Base-by-base conservation (phyloP, 1,139 yeast genomes). In the Geotrichum cucujoidarum region DNA sequence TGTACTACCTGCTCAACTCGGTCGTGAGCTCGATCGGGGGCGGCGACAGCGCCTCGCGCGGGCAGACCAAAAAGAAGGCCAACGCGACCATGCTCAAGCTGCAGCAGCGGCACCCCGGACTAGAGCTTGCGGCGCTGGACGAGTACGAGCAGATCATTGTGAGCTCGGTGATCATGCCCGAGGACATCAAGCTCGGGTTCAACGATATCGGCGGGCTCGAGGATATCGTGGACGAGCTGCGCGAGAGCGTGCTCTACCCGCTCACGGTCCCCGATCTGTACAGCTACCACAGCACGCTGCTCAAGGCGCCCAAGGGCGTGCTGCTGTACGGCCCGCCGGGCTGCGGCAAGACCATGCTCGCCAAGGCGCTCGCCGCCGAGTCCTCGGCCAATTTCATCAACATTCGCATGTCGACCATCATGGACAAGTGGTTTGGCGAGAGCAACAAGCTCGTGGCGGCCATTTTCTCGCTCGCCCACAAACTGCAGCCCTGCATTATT, bases 391-490 rank as follows among this genome's bases (percentile, higher is more conserved):
- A 84, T 59, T 92, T 92, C 67, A 76, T 92, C 47, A 89, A 90
- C 63, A 84, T 92, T 48, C 77, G 95, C 65, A 87, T 92, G 95
- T 88, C 96, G 6, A 83, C 94, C 0, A 80, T 92, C 20, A 87
- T 92, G 94, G 97, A 94, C 69, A 92, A 92, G 67, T 92, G 97
- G 96, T 92, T 88, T 64, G 98, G 98, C 17, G 98, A 92, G 65
- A 82, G 94, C 41, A 92, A 92, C 66, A 92, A 92, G 69, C 81
- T 90, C 41, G 95, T 90, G 1, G 95, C 92, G 56, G 98, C 97
- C 1, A 79, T 92, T 40, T 92, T 92, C 62, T 83, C 95, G 11
- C 73, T 92, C 52, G 98, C 97, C 3, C 76, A 79, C 53, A 92
- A 92, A 64, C 74, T 92, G 40, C 92, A 89, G 64, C 98, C 98